phyloP scores from a whole-genome alignment of 257 asterid species.

The Plantago ovata region DNA sequence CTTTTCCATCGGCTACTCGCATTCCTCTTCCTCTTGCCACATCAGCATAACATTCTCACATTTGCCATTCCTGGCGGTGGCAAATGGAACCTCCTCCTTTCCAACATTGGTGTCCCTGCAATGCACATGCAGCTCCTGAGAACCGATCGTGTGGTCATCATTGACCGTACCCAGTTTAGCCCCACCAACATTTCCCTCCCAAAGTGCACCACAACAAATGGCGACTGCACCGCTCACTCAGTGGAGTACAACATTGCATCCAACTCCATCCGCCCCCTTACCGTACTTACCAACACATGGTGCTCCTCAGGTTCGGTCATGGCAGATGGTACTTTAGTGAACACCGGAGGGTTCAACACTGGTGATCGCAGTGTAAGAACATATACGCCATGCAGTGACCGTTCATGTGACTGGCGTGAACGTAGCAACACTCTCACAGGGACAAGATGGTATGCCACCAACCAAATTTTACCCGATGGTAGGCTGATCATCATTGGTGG shows the following conservation, averaged over 20 bases:
- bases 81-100: conserved; percentile 39
- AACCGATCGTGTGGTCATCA: conserved; percentile 55
- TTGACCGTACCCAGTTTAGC: conserved; percentile 62
- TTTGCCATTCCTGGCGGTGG: conserved; percentile 27
- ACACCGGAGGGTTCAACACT: conserved; percentile 48
- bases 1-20: conserved; percentile 20
- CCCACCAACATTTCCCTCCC: conserved; percentile 55
- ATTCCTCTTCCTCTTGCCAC: conserved; percentile 4
- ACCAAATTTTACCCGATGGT: conserved; percentile 42
- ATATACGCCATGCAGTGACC: conserved; percentile 30
- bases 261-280: conserved; percentile 51
- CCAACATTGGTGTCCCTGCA: conserved; percentile 49
- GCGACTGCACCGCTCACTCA: conserved; percentile 63
- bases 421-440: conserved; percentile 5
- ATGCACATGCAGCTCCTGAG: conserved; percentile 81
- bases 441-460: conserved; percentile 51
- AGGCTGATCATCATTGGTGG: conserved; percentile 44
- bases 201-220: neutral
- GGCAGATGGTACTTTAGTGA: conserved; percentile 41
- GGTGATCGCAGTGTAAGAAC: conserved; percentile 46
- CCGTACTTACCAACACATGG: conserved; percentile 52
- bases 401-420: conserved; percentile 51
- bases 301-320: conserved; percentile 55
- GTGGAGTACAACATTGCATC: conserved; percentile 39
- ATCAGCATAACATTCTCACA: conserved; percentile 12